Conservation (phyloP, 1,284 basidiomycete genomes). For the Bondarzewia mesenterica region DNA sequence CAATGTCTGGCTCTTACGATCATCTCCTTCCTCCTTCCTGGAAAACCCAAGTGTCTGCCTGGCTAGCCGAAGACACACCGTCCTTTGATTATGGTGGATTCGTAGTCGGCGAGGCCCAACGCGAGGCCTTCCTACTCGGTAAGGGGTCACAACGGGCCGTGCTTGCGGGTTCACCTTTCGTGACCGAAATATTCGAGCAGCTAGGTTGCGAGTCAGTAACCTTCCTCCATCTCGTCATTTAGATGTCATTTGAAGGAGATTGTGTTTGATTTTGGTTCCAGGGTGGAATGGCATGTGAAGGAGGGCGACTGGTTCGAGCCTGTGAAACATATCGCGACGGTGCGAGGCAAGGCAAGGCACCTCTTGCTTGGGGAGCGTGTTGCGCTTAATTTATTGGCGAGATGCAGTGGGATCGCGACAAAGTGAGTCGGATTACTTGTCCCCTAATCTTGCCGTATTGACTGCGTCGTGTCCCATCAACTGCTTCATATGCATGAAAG, state of each 20-base stretch:
- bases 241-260: neutral
- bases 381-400: constrained; percentile 88
- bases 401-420: constrained; percentile 96
- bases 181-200: constrained; percentile 88
- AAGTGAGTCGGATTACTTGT: constrained; percentile 43
- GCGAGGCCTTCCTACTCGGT: constrained; percentile 85
- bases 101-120: constrained; percentile 87
- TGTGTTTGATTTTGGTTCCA: constrained; percentile 25
- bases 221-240: neutral
- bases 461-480: too few species aligned
- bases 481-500: too few species aligned
- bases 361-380: constrained; percentile 93
- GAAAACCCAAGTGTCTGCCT: constrained; percentile 73
- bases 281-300: constrained; percentile 87
- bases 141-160: constrained; percentile 75
- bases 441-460: neutral
- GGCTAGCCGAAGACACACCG: constrained; percentile 93
- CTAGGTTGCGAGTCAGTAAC: constrained; percentile 80
- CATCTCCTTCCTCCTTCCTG: constrained; percentile 87
- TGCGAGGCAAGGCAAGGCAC: constrained; percentile 81
- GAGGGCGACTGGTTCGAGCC: constrained; percentile 82
- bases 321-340: constrained; percentile 86
- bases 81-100: constrained; percentile 97
- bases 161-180: constrained; percentile 93
- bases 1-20: constrained; percentile 30